Percentiles rank a stretch among this genome's conserved stretches.
These are phyloP conservation scores for Russula griseocarnosa DNA, from an alignment of 768 basidiomycete genomes.

Conservation along the genomic window DNA sequence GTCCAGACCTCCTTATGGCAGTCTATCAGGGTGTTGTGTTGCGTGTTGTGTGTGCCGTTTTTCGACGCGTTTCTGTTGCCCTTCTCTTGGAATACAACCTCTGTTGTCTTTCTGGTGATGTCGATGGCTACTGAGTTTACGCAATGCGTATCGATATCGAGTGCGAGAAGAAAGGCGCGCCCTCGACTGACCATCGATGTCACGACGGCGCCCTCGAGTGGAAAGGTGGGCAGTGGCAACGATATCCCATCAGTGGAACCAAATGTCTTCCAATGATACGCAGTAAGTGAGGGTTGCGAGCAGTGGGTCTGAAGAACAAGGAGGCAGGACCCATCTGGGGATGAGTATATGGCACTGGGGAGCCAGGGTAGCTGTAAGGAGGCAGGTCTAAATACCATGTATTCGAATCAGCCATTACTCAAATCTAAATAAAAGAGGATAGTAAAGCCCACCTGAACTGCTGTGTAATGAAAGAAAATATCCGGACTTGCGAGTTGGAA, in stretches of 20 bases:
- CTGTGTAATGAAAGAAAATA: constrained; percentile 51
- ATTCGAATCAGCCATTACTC: background rate
- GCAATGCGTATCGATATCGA: constrained; percentile 36
- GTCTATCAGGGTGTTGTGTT: constrained; percentile 38
- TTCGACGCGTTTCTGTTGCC: constrained; percentile 30
- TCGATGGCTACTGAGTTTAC: constrained; percentile 46
- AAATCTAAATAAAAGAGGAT: background rate
- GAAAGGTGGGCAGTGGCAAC: constrained; percentile 35
- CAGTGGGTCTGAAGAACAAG: constrained; percentile 34
- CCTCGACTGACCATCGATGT: constrained; percentile 46
- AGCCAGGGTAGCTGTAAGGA: constrained; percentile 37
- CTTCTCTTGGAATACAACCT: constrained; percentile 51
- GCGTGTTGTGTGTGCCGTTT: constrained; percentile 28
- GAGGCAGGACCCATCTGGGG: constrained; percentile 55
- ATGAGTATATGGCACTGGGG: constrained; percentile 40
- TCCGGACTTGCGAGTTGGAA: constrained; percentile 39
- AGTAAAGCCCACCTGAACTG: constrained; percentile 46
- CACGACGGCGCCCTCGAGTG: constrained; percentile 32
- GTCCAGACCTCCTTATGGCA: constrained; percentile 20
- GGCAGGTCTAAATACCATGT: constrained; percentile 39
- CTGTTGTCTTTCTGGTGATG: constrained; percentile 53
- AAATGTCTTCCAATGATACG: constrained; percentile 56
- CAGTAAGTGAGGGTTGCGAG: constrained; percentile 31
- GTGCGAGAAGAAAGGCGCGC: constrained; percentile 42
- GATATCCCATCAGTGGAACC: constrained; percentile 46